phyloP scores from a whole-genome alignment of 148 eudicot genomes.

The Persicaria maculosa region DNA sequence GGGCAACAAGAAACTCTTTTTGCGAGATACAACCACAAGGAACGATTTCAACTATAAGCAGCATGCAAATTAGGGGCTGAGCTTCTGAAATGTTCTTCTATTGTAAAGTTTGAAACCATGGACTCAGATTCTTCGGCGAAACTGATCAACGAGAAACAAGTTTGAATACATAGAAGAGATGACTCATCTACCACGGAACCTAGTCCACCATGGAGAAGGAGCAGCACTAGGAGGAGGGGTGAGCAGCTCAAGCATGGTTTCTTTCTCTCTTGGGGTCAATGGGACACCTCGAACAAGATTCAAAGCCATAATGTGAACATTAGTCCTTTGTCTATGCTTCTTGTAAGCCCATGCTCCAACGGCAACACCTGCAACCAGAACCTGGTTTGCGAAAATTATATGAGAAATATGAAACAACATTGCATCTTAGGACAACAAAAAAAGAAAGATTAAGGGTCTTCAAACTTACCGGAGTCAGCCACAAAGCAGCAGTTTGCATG shows the following conservation, averaged over 20 bases:
- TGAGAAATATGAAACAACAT: constrained; percentile 9
- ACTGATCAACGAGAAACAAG: neutral
- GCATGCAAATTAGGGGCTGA: neutral
- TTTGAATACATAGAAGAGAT: neutral
- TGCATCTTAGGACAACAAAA: neutral
- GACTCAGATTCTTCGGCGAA: neutral
- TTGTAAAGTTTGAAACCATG: neutral
- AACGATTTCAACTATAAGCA: neutral
- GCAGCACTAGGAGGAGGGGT: constrained; percentile 52
- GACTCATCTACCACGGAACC: constrained; percentile 26
- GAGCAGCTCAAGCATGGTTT: constrained; percentile 81
- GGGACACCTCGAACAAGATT: constrained; percentile 83
- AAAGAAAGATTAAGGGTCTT: neutral
- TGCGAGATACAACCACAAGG: neutral
- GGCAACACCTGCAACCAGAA: constrained; percentile 72
- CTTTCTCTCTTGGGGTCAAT: constrained; percentile 75
- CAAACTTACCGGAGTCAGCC: constrained; percentile 84
- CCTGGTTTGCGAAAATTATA: constrained; percentile 29
- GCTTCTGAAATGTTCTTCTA: neutral
- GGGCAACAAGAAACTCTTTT: neutral
- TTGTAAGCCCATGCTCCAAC: constrained; percentile 84
- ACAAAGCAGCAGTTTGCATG: constrained; percentile 86
- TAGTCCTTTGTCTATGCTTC: constrained; percentile 73
- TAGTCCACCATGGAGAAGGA: constrained; percentile 58
- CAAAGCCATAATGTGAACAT: constrained; percentile 88